A percentile compares a stretch with the other conserved stretches of the same genome.
phyloP scores from a whole-genome alignment of 495 filamentous ascomycete genomes.

The Aspergillus kassunensis region DNA sequence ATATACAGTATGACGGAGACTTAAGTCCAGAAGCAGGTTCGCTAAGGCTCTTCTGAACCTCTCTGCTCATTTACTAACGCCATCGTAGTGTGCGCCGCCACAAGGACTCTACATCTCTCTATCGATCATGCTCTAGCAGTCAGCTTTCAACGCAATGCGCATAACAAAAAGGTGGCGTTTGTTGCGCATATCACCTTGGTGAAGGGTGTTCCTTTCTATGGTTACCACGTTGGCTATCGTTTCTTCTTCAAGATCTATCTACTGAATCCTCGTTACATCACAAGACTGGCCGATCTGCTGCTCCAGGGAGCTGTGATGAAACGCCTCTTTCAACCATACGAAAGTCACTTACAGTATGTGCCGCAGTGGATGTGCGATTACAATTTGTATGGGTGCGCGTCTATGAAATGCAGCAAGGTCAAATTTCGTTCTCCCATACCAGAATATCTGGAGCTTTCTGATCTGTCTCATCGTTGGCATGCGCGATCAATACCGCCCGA shows the following conservation, averaged over 20 bases:
- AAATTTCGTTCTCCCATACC: slow-evolving; percentile 77
- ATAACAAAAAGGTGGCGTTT: slow-evolving; percentile 63
- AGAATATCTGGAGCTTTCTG: slow-evolving; percentile 52
- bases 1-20: slow-evolving; percentile 76
- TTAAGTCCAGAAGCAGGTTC: slow-evolving; percentile 63
- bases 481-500: slow-evolving; percentile 57
- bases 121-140: slow-evolving; percentile 82
- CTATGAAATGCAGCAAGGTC: slow-evolving; percentile 66
- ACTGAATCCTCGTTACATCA: slow-evolving; percentile 78
- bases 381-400: slow-evolving; percentile 90
- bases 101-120: slow-evolving; percentile 66
- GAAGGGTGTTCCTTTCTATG: slow-evolving; percentile 94
- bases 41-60: slow-evolving; percentile 5
- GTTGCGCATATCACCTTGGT: slow-evolving; percentile 88
- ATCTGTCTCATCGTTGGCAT: slow-evolving; percentile 71
- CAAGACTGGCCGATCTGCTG: slow-evolving; percentile 75
- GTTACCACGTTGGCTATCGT: slow-evolving; percentile 86
- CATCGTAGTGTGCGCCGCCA: slow-evolving; percentile 61
- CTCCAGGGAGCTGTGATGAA: slow-evolving; percentile 83
- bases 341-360: slow-evolving; percentile 86
- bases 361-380: slow-evolving; percentile 98
- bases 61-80: slow-evolving; percentile 11
- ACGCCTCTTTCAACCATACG: slow-evolving; percentile 79
- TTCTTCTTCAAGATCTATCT: slow-evolving; percentile 94
- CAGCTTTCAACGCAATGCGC: slow-evolving; percentile 71